Evolutionary conservation across 1,284 basidiomycete species (phyloP).

Genomic region (Trametes hirsuta): DNA sequence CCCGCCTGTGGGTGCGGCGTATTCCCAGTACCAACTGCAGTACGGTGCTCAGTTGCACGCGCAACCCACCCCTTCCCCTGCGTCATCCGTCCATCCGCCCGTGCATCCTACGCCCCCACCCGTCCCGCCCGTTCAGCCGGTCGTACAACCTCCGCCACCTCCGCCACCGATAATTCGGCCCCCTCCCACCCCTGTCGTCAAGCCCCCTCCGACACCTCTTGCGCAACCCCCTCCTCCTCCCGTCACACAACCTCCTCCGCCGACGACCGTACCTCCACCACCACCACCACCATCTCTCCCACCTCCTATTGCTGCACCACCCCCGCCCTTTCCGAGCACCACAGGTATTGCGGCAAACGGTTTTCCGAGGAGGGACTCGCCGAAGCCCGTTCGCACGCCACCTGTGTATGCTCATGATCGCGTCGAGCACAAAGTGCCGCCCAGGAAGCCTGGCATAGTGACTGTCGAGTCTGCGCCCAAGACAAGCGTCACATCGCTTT

Average conservation of each 20-base stretch:
- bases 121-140: neutral
- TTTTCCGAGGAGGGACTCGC: neutral
- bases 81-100: neutral
- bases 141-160: neutral
- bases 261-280: neutral
- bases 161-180: neutral
- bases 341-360: neutral
- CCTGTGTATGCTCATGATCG: neutral
- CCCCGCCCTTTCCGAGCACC: neutral
- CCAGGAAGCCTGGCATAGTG: slow-evolving; percentile 10
- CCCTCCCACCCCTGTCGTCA: neutral
- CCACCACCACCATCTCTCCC: slow-evolving; percentile 2
- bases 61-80: neutral
- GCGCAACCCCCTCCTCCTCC: neutral
- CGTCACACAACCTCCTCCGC: neutral
- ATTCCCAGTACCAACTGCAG: neutral
- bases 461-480: slow-evolving; percentile 21
- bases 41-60: neutral
- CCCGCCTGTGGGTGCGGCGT: neutral
- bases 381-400: neutral
- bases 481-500: slow-evolving; percentile 34
- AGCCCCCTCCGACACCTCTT: neutral
- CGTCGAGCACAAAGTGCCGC: neutral
- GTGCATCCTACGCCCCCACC: neutral
- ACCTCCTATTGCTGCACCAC: neutral